Percentiles rank a stretch among this genome's conserved stretches.
phyloP scores from a whole-genome alignment of 2,329 filamentous ascomycete species.

The Emericellopsis cladophorae region DNA sequence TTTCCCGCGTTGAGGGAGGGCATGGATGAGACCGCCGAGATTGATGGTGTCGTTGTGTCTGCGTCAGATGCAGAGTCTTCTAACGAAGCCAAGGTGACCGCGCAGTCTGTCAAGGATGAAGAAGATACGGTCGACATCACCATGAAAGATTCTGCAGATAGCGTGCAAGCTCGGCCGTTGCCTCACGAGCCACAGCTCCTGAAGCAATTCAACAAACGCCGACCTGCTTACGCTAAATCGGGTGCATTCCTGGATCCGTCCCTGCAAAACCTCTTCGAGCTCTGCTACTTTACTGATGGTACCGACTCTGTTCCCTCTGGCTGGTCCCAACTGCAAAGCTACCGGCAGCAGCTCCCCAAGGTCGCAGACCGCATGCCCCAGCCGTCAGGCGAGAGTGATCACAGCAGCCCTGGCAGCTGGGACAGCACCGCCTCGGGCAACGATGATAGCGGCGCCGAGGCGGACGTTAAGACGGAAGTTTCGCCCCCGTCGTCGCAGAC shows the following conservation, averaged over 20 bases:
- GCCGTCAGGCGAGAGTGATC: slow-evolving; percentile 26
- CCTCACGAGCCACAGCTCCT: slow-evolving; percentile 17
- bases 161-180: slow-evolving; percentile 4
- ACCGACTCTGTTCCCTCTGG: slow-evolving; percentile 55
- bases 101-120: slow-evolving; percentile 73
- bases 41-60: slow-evolving; percentile 56
- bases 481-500: slow-evolving; percentile 23
- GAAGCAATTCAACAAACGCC: slow-evolving; percentile 33
- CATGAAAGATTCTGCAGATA: slow-evolving; percentile 53
- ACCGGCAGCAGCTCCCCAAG: slow-evolving; percentile 40
- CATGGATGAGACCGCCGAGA: slow-evolving; percentile 43
- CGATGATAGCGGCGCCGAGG: slow-evolving; percentile 40
- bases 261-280: slow-evolving; percentile 62
- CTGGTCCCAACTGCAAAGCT: slow-evolving; percentile 46
- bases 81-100: slow-evolving; percentile 57
- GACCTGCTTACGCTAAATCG: slow-evolving; percentile 40
- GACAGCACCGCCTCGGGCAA: slow-evolving; percentile 34
- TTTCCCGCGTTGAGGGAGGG: slow-evolving; percentile 43
- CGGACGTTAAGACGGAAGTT: slow-evolving; percentile 18
- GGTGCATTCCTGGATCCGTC: slow-evolving; percentile 45
- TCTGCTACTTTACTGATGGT: slow-evolving; percentile 50
- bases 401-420: slow-evolving; percentile 31
- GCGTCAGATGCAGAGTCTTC: slow-evolving; percentile 53
- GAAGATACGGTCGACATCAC: slow-evolving; percentile 85
- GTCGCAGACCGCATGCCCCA: slow-evolving; percentile 32